Conservation (phyloP, 164 flowering plant genomes). For the Saururus chinensis region DNA sequence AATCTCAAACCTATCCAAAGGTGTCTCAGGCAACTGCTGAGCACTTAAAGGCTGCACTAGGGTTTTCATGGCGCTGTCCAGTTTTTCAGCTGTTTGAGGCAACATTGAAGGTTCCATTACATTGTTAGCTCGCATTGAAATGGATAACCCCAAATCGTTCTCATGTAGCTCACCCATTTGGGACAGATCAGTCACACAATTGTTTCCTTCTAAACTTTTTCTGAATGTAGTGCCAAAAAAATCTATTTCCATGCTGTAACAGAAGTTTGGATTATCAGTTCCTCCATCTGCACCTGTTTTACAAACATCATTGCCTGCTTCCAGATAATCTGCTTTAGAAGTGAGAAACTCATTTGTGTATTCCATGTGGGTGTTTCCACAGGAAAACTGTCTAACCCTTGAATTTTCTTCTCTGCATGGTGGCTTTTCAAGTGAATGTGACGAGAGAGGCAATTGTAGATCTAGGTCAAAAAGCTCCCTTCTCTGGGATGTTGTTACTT, state of each 20-base stretch:
- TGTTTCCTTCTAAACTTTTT: background rate
- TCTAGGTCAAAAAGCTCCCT: conserved; percentile 3
- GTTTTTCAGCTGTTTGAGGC: background rate
- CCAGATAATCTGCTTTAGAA: conserved; percentile 2
- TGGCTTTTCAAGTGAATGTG: conserved; percentile 1
- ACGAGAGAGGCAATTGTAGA: conserved; percentile 1
- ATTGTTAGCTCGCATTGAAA: background rate
- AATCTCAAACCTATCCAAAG: background rate
- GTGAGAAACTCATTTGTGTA: background rate
- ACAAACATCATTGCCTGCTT: background rate
- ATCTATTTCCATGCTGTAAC: background rate
- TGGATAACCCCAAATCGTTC: background rate
- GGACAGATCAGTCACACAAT: background rate
- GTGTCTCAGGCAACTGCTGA: background rate
- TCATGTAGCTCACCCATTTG: background rate
- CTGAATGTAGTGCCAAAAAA: background rate
- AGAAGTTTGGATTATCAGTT: conserved; percentile 1
- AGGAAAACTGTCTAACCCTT: background rate
- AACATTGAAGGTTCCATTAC: background rate
- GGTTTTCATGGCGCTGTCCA: background rate
- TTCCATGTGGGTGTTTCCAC: background rate
- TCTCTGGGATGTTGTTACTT: background rate
- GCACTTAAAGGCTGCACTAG: background rate
- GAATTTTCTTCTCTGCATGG: background rate
- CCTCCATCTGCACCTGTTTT: conserved; percentile 6